Evolutionary conservation across 2,329 filamentous ascomycete species (phyloP), one percentile per base, ranked within the genome.

Genomic region (Diaporthe nobilis): DNA sequence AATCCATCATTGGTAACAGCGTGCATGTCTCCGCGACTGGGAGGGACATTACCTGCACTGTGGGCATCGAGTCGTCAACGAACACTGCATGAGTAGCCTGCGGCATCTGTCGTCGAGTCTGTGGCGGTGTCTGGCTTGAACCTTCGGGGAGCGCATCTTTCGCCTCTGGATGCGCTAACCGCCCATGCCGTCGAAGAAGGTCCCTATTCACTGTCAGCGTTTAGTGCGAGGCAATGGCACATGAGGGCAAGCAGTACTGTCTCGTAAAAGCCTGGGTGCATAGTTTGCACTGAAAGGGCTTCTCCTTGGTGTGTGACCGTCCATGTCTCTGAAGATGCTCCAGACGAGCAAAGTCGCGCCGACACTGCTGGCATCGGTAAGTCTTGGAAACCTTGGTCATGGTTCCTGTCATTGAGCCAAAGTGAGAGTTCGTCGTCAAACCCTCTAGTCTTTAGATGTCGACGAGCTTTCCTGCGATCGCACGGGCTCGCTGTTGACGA

Each of bases 361-460:
- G 55, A 58, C 55, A 58, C 17, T 37, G 7, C 55, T 58, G 55
- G 34, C 55, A 58, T 58, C 55, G 55, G 55, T 58, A 58, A 58
- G 55, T 37, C 55, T 58, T 58, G 31, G 55, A 37, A 12, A 7
- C 31, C 3, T 58, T 37, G 17, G 55, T 58, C 55, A 58, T 58
- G 0, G 55, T 37, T 9, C 17, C 17, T 37, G 17, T 37, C 31
- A 15, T 37, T n/a, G 55, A 37, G 55, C 55, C 31, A 37, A 58
- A n/a, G 17, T 37, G 17, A n/a, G 7, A 37, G 20, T 22, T 51
- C 8, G 47, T 58, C 55, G 31, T 58, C 17, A 37, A 58, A 12
- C 4, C 8, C 2, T 58, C 9, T 37, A 20, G 34, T 58, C 15
- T 51, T 51, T 22, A 51, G 47, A 25, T 37, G 55, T 58, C 28